Conservation (phyloP, 2,329 filamentous ascomycete genomes). For the Aspergillus piperis region DNA sequence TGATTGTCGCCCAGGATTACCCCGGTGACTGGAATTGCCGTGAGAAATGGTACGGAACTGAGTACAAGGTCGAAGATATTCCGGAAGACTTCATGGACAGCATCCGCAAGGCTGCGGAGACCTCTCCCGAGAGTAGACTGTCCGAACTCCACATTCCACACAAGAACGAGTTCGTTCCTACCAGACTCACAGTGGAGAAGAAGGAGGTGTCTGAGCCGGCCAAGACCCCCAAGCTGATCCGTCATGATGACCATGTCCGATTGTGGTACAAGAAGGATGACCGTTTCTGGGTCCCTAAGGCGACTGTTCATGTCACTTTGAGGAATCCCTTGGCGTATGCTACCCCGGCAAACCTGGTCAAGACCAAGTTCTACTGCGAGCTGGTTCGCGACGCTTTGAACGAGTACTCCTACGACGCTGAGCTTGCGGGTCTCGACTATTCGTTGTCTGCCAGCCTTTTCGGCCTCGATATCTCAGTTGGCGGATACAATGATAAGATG, state of each 20-base stretch:
- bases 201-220: conserved; percentile 78
- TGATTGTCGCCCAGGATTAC: conserved; percentile 77
- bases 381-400: conserved; percentile 85
- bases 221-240: conserved; percentile 75
- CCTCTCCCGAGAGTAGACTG: conserved; percentile 61
- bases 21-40: conserved; percentile 83
- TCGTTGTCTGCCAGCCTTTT: conserved; percentile 70
- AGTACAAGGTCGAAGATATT: conserved; percentile 82
- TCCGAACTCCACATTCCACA: conserved; percentile 80
- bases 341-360: conserved; percentile 75
- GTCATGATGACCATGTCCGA: conserved; percentile 76
- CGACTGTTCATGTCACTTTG: conserved; percentile 78
- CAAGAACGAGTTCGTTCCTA: conserved; percentile 94
- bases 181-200: conserved; percentile 89
- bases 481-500: conserved; percentile 96
- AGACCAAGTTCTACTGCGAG: conserved; percentile 77
- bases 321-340: conserved; percentile 77
- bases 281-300: conserved; percentile 96
- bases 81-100: conserved; percentile 72
- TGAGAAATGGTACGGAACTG: conserved; percentile 97
- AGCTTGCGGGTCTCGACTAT: conserved; percentile 86
- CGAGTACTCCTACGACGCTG: conserved; percentile 94
- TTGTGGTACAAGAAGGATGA: conserved; percentile 99
- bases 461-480: conserved; percentile 76
- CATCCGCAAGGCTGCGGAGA: conserved; percentile 64